Evolutionary conservation across 2,329 filamentous ascomycete species (phyloP).

Genomic region (Beauveria caledonica): DNA sequence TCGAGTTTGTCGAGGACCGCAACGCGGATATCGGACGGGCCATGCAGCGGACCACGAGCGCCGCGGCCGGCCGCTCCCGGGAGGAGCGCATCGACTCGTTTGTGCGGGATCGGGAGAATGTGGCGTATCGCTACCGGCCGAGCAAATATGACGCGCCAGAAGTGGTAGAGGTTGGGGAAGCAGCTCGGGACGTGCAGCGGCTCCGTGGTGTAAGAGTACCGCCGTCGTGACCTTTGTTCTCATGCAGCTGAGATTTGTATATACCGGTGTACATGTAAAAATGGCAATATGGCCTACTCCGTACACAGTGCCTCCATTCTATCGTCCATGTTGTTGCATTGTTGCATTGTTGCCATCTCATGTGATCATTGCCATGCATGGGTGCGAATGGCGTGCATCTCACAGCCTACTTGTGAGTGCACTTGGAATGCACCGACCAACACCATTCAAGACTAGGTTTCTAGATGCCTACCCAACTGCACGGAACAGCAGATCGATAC

Average conservation of each 20-base stretch:
- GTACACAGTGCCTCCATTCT: no score
- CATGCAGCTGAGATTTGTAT: neutral
- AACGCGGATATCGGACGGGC: conserved; percentile 56
- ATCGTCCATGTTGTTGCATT: no score
- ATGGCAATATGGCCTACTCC: neutral
- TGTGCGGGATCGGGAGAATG: conserved; percentile 59
- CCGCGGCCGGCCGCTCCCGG: conserved; percentile 43
- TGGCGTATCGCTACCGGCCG: conserved; percentile 25
- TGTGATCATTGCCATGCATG: neutral
- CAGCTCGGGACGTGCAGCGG: neutral
- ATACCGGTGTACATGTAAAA: neutral
- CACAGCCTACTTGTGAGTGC: no score
- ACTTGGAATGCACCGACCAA: neutral
- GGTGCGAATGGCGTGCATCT: neutral
- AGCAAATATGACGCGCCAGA: conserved; percentile 20
- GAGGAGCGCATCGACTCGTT: conserved; percentile 71
- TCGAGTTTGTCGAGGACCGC: conserved; percentile 60
- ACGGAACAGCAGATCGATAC: neutral
- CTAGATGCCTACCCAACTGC: no score
- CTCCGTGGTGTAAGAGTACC: neutral
- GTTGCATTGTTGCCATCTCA: no score
- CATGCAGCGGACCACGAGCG: conserved; percentile 43
- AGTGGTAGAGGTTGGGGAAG: neutral
- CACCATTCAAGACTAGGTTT: neutral
- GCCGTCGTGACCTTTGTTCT: neutral